A percentile compares a stretch with the other conserved stretches of the same genome.
phyloP scores from a whole-genome alignment of 306 rosid genomes.

The Lablab purpureus region DNA sequence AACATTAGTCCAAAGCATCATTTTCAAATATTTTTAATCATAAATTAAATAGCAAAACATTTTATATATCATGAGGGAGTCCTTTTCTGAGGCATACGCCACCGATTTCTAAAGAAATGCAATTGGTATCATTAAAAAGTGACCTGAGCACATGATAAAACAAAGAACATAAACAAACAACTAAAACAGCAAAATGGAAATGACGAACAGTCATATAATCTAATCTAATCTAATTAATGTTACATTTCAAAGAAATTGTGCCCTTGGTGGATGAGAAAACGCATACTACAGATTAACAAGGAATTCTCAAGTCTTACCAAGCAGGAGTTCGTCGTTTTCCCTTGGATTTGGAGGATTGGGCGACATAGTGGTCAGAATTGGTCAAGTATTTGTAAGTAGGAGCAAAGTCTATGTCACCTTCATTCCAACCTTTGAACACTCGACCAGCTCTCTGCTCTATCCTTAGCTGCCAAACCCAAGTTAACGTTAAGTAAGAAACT shows the following conservation, averaged over 20 bases:
- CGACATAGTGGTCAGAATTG: slow-evolving; percentile 80
- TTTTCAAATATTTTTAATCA: neutral
- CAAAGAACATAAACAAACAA: neutral
- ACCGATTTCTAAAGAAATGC: slow-evolving; percentile 7
- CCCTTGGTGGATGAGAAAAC: neutral
- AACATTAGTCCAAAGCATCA: neutral
- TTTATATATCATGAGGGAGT: neutral
- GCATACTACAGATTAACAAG: neutral
- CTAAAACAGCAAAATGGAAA: neutral
- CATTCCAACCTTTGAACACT: slow-evolving; percentile 92
- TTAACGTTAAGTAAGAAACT: neutral
- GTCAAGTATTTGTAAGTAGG: slow-evolving; percentile 92
- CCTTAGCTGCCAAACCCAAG: slow-evolving; percentile 60
- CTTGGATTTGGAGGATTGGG: slow-evolving; percentile 67
- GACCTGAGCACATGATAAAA: neutral
- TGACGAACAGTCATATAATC: slow-evolving; percentile 6
- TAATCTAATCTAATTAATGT: too few species aligned
- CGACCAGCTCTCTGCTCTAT: slow-evolving; percentile 86
- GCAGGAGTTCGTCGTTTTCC: slow-evolving; percentile 89
- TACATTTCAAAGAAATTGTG: neutral
- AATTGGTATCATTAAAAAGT: neutral
- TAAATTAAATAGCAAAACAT: neutral
- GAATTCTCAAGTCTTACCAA: slow-evolving; percentile 63
- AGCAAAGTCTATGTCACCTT: slow-evolving; percentile 81
- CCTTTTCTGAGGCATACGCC: neutral